Evolutionary conservation across 352 stramenopile species (phyloP).

Genomic region (Globisporangium abappressorium): DNA sequence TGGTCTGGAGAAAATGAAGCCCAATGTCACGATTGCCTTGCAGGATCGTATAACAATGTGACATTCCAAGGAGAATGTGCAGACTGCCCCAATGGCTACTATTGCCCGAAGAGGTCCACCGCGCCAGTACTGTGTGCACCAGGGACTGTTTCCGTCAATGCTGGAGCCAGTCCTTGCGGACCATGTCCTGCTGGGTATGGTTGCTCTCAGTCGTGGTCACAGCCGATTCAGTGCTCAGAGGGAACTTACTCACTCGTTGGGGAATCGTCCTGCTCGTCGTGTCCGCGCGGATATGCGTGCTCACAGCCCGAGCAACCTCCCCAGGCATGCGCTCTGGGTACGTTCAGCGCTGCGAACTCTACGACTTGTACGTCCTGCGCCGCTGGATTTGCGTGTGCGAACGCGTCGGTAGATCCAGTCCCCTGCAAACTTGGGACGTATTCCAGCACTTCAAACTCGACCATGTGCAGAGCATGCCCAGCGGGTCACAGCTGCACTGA

Average conservation of each 20-base stretch:
- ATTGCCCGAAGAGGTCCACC: conserved; percentile 33
- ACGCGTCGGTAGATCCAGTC: neutral
- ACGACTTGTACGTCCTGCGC: conserved; percentile 33
- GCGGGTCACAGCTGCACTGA: conserved; percentile 56
- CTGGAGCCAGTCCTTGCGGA: conserved; percentile 27
- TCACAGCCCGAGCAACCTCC: conserved; percentile 6
- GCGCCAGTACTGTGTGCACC: conserved; percentile 29
- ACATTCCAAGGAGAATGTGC: conserved; percentile 29
- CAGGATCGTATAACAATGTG: conserved; percentile 35
- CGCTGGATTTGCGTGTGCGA: conserved; percentile 48
- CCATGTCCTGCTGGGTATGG: conserved; percentile 53
- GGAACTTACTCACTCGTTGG: conserved; percentile 18
- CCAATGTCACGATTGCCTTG: conserved; percentile 45
- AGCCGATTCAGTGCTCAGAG: conserved; percentile 16
- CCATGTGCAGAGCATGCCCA: conserved; percentile 36
- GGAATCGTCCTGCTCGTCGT: conserved; percentile 27
- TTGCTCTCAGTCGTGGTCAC: conserved; percentile 15
- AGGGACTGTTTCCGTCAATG: conserved; percentile 32
- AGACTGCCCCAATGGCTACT: conserved; percentile 45
- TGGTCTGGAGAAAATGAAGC: conserved; percentile 35
- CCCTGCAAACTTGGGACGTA: conserved; percentile 4
- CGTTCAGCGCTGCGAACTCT: conserved; percentile 19
- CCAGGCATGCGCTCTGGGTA: conserved; percentile 16
- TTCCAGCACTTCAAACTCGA: conserved; percentile 8
- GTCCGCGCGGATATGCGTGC: conserved; percentile 35